Base-by-base conservation (phyloP, 2,329 filamentous ascomycete species). In the Diaporthe helianthi region DNA sequence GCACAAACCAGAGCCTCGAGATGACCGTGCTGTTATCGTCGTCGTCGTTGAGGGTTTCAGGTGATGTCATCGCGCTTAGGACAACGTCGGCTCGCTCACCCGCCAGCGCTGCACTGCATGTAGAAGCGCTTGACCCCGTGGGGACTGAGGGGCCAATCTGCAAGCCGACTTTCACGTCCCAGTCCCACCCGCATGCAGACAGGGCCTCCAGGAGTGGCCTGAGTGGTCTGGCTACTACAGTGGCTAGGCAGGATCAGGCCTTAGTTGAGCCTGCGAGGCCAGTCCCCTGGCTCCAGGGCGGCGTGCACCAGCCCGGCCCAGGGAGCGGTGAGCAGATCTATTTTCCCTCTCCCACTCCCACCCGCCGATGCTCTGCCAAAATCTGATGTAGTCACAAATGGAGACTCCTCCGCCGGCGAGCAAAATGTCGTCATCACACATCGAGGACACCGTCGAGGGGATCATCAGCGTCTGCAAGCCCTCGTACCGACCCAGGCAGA, bases 41-140 rank as follows among this genome's bases (percentile, higher is more conserved):
- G 52, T 67, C 38, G 26, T 17, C 54, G 52, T 67, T 22, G 26
- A 9, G 36, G 38, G 22, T 22, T 26, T 12, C 36, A 31, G 38
- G 54, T 67, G 68, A 70, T 70, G 68, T 70, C 68, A 70, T 51
- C 13, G 58, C 29, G 58, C 58, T 63, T 63, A 31, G n/a, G 41
- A 22, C 26, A 24, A 29, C 29, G 22, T 63, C 26, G 58, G 58
- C 58, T 63, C 19, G 41, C 41, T 15, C 15, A 60, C 36, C 29
- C n/a, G 46, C 38, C 26, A 26, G 29, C 33, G n/a, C 31, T 38
- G 26, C 53, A 29, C 31, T 52, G 63, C 60, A 31, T 36, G 26
- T 38, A n/a, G 26, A 26, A 13, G 26, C 53, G 46, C 68, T 67
- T 67, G 53, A 67, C 68, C 64, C 68, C 64, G 64, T 67, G 64